These are phyloP conservation scores for Populus simonii DNA, from an alignment of 345 rosid genomes.

Conservation along the genomic window DNA sequence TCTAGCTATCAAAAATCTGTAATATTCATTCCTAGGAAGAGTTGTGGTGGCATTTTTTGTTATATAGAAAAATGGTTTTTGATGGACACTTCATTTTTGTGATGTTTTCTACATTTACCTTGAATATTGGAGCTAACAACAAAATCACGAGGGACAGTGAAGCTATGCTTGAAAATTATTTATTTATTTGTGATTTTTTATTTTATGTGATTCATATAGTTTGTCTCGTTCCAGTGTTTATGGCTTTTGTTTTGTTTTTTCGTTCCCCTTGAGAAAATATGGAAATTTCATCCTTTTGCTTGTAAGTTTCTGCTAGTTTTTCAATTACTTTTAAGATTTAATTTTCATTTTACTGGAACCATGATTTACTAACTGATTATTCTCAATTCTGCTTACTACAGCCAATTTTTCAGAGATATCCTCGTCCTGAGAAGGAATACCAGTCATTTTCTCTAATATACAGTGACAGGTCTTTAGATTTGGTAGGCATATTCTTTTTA, in stretches of 20 bases:
- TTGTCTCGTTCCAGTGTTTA: constrained; percentile 9
- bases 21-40: neutral
- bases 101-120: constrained; percentile 1
- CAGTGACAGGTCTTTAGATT: constrained; percentile 26
- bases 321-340: neutral
- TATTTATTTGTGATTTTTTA: neutral
- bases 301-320: neutral
- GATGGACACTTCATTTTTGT: neutral
- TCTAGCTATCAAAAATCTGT: neutral
- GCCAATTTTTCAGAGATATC: constrained; percentile 34
- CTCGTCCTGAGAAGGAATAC: constrained; percentile 33
- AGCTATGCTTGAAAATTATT: neutral
- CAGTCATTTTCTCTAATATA: constrained; percentile 35
- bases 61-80: neutral
- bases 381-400: constrained; percentile 16
- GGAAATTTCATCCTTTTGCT: neutral
- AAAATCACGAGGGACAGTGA: neutral
- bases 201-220: neutral
- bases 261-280: neutral
- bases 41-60: constrained; percentile 1
- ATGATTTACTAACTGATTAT: neutral
- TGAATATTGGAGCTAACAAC: neutral
- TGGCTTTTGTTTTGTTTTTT: neutral
- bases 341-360: neutral
- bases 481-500: constrained; percentile 19